Percentiles rank a stretch among this genome's conserved stretches.
phyloP scores from a whole-genome alignment of 176 grass and related monocot genomes.

The Hyparrhenia diplandra region DNA sequence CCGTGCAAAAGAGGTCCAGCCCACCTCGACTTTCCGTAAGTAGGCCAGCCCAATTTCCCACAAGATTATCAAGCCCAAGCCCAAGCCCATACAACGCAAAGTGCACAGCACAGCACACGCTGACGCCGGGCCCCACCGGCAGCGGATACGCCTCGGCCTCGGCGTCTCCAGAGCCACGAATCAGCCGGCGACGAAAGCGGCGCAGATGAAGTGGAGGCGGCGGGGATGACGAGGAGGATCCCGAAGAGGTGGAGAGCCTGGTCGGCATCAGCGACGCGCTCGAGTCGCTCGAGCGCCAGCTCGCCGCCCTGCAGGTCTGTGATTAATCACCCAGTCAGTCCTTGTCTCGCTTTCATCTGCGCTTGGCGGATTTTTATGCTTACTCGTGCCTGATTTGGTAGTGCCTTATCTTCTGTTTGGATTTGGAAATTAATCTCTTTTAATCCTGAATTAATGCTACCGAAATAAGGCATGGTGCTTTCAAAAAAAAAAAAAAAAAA shows the following conservation, averaged over 20 bases:
- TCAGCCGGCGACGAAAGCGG: too few species aligned
- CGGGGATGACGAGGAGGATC: not conserved
- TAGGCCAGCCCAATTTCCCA: not conserved
- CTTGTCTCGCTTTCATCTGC: not conserved
- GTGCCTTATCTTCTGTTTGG: not conserved
- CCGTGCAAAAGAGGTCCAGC: not conserved
- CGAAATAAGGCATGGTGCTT: too few species aligned
- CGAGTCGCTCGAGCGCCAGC: slow-evolving; percentile 71
- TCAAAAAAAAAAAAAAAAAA: too few species aligned
- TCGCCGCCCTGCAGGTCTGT: slow-evolving; percentile 69
- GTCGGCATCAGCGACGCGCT: slow-evolving; percentile 67
- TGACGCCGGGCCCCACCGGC: not conserved
- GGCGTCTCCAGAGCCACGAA: slow-evolving; percentile 27
- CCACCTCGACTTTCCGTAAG: not conserved
- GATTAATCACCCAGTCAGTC: not conserved
- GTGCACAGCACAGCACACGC: not conserved
- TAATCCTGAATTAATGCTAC: too few species aligned
- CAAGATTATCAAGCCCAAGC: not conserved
- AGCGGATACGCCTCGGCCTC: slow-evolving; percentile 37
- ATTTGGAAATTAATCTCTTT: not conserved
- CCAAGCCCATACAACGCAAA: not conserved
- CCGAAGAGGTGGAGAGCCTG: slow-evolving; percentile 35
- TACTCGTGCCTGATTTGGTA: not conserved
- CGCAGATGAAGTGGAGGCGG: too few species aligned
- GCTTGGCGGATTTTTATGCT: not conserved